phyloP scores from a whole-genome alignment of 2,329 filamentous ascomycete species.

The Talaromyces funiculosus region DNA sequence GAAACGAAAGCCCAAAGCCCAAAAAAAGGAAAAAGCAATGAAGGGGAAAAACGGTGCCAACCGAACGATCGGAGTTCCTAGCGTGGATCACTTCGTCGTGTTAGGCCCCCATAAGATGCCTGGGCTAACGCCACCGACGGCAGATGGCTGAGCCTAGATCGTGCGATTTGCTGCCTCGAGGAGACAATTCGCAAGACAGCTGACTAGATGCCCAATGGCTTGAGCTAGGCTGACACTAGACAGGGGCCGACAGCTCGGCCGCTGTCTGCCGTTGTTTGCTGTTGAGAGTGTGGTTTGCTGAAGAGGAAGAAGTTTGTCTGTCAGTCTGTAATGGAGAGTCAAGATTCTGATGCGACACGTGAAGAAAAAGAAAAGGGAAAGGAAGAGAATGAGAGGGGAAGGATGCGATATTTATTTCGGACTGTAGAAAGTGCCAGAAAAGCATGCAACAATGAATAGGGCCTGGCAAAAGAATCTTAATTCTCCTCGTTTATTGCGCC shows the following conservation, averaged over 20 bases:
- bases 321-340: background rate
- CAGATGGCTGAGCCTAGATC: constrained; percentile 5
- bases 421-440: background rate
- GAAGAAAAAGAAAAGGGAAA: background rate
- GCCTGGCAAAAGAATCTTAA: background rate
- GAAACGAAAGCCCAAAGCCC: too few relatives aligned
- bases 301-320: background rate
- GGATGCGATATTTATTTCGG: background rate
- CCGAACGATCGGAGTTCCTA: constrained; percentile 5
- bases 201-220: background rate
- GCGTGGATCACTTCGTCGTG: background rate
- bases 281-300: too few relatives aligned
- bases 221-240: background rate
- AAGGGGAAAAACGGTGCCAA: constrained; percentile 8
- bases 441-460: constrained; percentile 5
- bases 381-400: background rate
- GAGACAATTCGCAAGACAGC: too few relatives aligned
- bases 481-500: background rate
- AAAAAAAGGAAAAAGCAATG: background rate
- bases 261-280: too few relatives aligned
- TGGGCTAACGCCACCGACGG: constrained; percentile 1
- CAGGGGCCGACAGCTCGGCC: too few relatives aligned
- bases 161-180: background rate
- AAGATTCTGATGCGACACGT: background rate
- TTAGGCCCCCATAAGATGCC: background rate